Conservation (phyloP, 148 eudicot genomes). For the Gaultheria prostrata region DNA sequence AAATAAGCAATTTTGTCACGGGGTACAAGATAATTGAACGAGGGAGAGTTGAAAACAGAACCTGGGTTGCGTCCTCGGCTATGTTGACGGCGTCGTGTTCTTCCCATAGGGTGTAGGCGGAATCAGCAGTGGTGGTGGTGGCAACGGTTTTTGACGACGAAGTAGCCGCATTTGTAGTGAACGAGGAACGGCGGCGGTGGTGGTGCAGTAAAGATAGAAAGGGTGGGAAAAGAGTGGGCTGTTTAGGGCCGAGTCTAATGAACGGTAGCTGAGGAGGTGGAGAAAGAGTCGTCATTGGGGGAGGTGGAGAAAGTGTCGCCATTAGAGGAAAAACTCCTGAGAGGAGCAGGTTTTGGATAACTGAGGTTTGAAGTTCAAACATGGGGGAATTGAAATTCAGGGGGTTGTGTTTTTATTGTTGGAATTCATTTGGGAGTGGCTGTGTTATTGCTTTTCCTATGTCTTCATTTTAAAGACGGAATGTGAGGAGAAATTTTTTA, state of each 20-base stretch:
- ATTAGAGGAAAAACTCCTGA: not conserved
- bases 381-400: not conserved
- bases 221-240: not conserved
- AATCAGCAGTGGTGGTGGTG: not conserved
- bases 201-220: not conserved
- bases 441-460: no score
- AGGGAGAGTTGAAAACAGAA: not conserved
- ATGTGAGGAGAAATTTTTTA: no score
- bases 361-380: not conserved
- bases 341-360: not conserved
- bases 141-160: not conserved
- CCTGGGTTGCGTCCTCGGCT: conserved; percentile 73
- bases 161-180: not conserved
- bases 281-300: not conserved
- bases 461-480: no score
- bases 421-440: no score
- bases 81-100: conserved; percentile 52
- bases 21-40: not conserved
- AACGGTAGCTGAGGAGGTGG: not conserved
- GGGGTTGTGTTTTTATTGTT: no score
- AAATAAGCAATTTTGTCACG: not conserved
- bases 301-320: conserved; percentile 5
- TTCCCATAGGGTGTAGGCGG: not conserved
- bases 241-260: not conserved
- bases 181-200: not conserved